Evolutionary conservation across 2,329 filamentous ascomycete genomes (phyloP).

Genomic region (Penicillium italicum): DNA sequence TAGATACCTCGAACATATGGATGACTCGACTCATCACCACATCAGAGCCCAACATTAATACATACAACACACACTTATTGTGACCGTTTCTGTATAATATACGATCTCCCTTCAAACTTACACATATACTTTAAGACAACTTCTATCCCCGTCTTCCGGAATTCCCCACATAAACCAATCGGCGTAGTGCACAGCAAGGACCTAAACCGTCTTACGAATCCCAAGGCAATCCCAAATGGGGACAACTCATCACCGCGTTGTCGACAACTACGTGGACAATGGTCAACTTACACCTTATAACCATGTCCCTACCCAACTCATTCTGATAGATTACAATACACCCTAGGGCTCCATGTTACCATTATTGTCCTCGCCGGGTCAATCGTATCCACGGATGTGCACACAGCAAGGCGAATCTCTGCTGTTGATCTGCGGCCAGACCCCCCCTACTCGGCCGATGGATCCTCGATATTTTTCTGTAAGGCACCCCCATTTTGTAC

Average conservation of each 20-base stretch:
- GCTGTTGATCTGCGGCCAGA: neutral
- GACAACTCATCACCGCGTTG: constrained; percentile 1
- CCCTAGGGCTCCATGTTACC: neutral
- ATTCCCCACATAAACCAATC: constrained; percentile 20
- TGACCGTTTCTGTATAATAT: neutral
- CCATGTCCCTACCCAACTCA: neutral
- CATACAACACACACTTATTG: neutral
- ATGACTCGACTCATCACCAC: neutral
- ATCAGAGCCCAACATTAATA: neutral
- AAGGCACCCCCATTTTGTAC: constrained; percentile 3
- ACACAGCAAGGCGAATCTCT: neutral
- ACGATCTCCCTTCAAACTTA: neutral
- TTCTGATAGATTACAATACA: neutral
- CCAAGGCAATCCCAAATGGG: constrained; percentile 2
- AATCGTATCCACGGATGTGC: constrained; percentile 7
- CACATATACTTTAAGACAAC: neutral
- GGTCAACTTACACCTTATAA: neutral
- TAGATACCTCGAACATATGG: neutral
- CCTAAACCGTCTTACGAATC: constrained; percentile 13
- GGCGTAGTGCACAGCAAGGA: constrained; percentile 7
- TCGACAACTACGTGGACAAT: neutral
- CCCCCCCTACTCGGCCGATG: constrained; percentile 6
- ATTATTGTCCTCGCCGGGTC: constrained; percentile 1
- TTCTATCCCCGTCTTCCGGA: constrained; percentile 6
- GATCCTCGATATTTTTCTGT: constrained; percentile 4